phyloP scores from a whole-genome alignment of 139 green algal genomes.

The Coelastrella sp. region DNA sequence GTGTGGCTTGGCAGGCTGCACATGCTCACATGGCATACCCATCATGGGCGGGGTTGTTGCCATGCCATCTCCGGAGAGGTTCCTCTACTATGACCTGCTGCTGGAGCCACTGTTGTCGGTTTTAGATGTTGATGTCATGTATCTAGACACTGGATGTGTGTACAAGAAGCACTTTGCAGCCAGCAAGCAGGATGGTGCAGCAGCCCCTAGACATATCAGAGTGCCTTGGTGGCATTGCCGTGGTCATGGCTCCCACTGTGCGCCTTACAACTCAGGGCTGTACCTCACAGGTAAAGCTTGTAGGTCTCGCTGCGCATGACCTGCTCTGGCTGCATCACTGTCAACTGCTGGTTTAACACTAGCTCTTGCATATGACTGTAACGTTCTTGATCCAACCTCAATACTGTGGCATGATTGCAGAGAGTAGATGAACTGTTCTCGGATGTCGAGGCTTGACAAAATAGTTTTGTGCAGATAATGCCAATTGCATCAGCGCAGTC shows the following conservation, averaged over 20 bases:
- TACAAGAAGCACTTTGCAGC: neutral
- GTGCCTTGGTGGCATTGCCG: conserved; percentile 4
- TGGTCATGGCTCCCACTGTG: neutral
- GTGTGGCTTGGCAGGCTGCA: neutral
- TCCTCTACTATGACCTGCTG: conserved; percentile 18
- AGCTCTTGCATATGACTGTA: no score
- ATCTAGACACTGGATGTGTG: neutral
- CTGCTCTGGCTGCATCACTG: no score
- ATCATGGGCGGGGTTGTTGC: neutral
- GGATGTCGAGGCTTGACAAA: no score
- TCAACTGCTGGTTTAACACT: no score
- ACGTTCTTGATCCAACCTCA: no score
- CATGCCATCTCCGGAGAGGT: conserved; percentile 4
- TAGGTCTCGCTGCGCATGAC: no score
- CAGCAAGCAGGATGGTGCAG: neutral
- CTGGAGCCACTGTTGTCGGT: neutral
- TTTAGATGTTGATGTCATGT: neutral
- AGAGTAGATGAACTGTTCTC: no score
- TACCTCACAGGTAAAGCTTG: conserved; percentile 25
- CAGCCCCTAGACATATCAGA: neutral
- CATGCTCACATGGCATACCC: neutral
- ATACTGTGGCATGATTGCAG: no score
- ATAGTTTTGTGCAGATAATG: no score
- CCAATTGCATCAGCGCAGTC: no score
- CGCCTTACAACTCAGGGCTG: neutral